phyloP scores from a whole-genome alignment of 148 eudicot species.

The Amaranthus cruentus region DNA sequence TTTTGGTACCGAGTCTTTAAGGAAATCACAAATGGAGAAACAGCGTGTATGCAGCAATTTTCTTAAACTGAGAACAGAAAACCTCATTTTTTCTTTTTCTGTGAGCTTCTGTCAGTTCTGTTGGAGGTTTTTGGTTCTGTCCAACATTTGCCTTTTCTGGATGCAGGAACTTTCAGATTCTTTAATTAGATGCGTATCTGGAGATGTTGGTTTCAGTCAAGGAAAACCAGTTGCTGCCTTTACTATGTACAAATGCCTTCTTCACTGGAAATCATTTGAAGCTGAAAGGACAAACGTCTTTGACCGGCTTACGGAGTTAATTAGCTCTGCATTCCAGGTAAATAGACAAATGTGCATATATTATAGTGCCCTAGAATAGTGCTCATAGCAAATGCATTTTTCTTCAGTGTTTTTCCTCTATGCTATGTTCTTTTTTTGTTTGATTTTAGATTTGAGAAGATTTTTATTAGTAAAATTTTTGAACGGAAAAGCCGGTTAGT shows the following conservation, averaged over 20 bases:
- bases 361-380: not conserved
- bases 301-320: slow-evolving; percentile 78
- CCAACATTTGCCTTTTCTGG: not conserved
- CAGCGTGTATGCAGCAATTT: slow-evolving; percentile 52
- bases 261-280: slow-evolving; percentile 87
- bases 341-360: not conserved
- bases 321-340: slow-evolving; percentile 87
- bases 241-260: slow-evolving; percentile 83
- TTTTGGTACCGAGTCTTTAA: slow-evolving; percentile 55
- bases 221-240: slow-evolving; percentile 89
- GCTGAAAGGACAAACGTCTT: slow-evolving; percentile 79
- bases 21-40: slow-evolving; percentile 59
- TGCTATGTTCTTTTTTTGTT: not conserved
- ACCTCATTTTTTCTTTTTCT: not conserved
- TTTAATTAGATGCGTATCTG: slow-evolving; percentile 56
- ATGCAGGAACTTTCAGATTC: slow-evolving; percentile 66
- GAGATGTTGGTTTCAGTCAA: slow-evolving; percentile 78
- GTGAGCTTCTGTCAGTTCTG: not conserved
- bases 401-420: not conserved
- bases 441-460: not conserved
- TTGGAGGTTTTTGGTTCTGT: not conserved
- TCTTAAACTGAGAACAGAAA: not conserved
- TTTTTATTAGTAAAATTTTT: no score
- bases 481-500: no score
- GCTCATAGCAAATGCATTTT: not conserved